Conservation (phyloP, 2,329 filamentous ascomycete genomes). For the Passalora sequoiae region DNA sequence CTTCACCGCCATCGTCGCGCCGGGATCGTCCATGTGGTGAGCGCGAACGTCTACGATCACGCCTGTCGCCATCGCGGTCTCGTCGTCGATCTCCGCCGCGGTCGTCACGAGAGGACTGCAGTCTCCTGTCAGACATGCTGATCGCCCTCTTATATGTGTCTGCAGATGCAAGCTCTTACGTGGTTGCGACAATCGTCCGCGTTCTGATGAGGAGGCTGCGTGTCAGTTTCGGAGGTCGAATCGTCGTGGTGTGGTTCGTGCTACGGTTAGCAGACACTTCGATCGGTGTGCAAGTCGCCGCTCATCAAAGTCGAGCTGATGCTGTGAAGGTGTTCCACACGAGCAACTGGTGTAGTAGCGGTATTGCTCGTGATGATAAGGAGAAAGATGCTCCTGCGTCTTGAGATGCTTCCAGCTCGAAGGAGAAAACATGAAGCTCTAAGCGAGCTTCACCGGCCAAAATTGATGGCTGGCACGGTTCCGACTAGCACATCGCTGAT, state of each 20-base stretch:
- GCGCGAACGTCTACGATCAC: conserved; percentile 67
- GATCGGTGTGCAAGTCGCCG: not conserved
- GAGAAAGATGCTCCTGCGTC: not conserved
- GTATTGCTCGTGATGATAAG: not conserved
- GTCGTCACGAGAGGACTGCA: conserved; percentile 44
- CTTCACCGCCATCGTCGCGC: conserved; percentile 49
- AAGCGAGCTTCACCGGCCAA: not conserved
- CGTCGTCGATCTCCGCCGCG: conserved; percentile 43
- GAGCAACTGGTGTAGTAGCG: not conserved
- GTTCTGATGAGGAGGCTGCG: conserved; percentile 4
- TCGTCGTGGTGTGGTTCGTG: not conserved
- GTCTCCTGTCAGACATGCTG: conserved; percentile 35
- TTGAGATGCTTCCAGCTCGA: not conserved
- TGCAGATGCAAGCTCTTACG: conserved; percentile 28
- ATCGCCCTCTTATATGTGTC: conserved; percentile 17
- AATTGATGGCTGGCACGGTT: not conserved
- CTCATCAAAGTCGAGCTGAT: not conserved
- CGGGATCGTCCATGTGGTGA: conserved; percentile 64
- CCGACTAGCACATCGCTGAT: too few relatives aligned
- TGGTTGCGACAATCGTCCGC: conserved; percentile 7
- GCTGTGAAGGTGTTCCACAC: not conserved
- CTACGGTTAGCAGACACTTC: not conserved
- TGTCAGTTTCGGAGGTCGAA: conserved; percentile 5
- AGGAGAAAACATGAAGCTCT: not conserved
- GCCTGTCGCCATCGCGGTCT: conserved; percentile 47